Conservation (phyloP, 257 asterid genomes). For the Pogostemon cablin region DNA sequence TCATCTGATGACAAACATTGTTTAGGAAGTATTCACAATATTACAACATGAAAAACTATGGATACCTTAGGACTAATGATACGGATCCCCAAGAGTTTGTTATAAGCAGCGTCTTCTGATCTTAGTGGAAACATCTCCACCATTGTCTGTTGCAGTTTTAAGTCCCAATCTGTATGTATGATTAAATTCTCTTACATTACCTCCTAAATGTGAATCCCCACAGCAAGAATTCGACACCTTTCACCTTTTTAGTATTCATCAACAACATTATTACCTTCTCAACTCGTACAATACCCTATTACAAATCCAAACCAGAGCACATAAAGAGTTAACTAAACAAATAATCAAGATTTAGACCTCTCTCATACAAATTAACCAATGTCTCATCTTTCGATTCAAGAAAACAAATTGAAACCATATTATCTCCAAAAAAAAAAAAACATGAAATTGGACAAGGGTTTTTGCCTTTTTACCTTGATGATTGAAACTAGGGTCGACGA, state of each 20-base stretch:
- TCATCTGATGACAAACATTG: not conserved
- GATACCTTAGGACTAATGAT: slow-evolving; percentile 91
- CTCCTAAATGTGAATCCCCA: not conserved
- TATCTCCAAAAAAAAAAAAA: slow-evolving; percentile 13
- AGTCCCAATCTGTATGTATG: slow-evolving; percentile 80
- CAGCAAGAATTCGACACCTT: not conserved
- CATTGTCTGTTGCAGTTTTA: slow-evolving; percentile 91
- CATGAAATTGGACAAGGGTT: not conserved
- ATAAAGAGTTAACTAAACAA: not conserved
- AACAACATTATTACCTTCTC: not conserved
- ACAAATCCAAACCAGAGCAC: slow-evolving; percentile 12
- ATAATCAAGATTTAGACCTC: not conserved
- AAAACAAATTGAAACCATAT: not conserved
- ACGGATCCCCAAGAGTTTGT: slow-evolving; percentile 92
- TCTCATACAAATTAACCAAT: not conserved
- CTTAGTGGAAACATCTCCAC: slow-evolving; percentile 84
- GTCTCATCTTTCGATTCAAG: not conserved
- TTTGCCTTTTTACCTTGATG: slow-evolving; percentile 69
- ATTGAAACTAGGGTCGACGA: slow-evolving; percentile 94
- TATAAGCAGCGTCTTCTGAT: slow-evolving; percentile 94
- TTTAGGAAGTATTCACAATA: not conserved
- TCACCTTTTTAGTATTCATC: not conserved
- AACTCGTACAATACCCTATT: not conserved
- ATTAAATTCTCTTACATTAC: not conserved
- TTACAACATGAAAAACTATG: not conserved